Conservation (phyloP, 1,284 basidiomycete genomes). For the Schizopora paradoxa region DNA sequence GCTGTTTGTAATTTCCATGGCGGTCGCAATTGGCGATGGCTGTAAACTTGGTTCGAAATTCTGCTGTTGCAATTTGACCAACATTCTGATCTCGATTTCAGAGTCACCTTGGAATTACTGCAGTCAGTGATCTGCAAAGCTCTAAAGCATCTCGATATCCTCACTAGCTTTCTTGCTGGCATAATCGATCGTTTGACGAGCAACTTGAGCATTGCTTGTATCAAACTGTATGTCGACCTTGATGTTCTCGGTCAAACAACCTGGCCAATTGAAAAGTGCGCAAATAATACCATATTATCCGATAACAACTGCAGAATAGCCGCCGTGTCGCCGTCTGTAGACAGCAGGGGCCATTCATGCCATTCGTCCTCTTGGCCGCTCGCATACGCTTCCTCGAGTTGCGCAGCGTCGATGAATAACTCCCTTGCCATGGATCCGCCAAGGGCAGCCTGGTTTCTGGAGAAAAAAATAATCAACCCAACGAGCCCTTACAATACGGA, state of each 20-base stretch:
- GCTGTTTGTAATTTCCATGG: slow-evolving; percentile 20
- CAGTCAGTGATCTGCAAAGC: not conserved
- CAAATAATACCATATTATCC: slow-evolving; percentile 51
- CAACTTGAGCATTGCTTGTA: slow-evolving; percentile 48
- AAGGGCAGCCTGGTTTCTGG: slow-evolving; percentile 61
- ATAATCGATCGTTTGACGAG: slow-evolving; percentile 59
- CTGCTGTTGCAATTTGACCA: slow-evolving; percentile 1
- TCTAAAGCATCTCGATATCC: slow-evolving; percentile 19
- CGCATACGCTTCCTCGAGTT: slow-evolving; percentile 51
- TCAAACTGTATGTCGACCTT: slow-evolving; percentile 68
- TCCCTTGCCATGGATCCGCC: slow-evolving; percentile 60
- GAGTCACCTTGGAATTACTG: slow-evolving; percentile 59
- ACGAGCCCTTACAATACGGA: slow-evolving; percentile 14
- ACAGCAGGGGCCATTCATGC: slow-evolving; percentile 67
- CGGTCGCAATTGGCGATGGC: not conserved
- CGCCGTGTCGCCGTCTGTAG: slow-evolving; percentile 71
- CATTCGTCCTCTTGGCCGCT: slow-evolving; percentile 44
- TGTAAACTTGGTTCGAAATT: not conserved
- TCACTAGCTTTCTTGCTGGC: slow-evolving; percentile 81
- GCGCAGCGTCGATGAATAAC: slow-evolving; percentile 61
- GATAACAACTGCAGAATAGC: slow-evolving; percentile 67
- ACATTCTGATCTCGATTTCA: slow-evolving; percentile 52
- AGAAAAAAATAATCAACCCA: slow-evolving; percentile 14
- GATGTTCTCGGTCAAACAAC: not conserved
- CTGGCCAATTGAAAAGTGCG: not conserved